Evolutionary conservation across 805 yeast species (phyloP), one percentile per base, ranked within the genome.

Genomic region (Wickerhamiella musiphila): DNA sequence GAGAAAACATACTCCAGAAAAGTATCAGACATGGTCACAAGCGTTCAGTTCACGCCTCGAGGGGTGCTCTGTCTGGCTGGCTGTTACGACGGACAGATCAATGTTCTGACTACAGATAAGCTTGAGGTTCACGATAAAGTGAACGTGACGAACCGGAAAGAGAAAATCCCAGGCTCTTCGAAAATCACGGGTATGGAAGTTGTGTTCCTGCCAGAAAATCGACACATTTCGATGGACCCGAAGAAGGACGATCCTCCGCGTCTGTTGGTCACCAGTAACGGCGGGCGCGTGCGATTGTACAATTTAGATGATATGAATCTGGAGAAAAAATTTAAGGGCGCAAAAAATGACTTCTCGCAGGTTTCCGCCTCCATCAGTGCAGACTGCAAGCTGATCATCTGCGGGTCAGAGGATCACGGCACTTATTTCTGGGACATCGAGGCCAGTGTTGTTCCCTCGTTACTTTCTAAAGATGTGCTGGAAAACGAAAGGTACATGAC

Each of bases 381-480:
- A 32, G 72, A 72, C 43, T 54, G 60, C 32, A 46, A 55, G 9
- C 68, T 67, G 45, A 64, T 83, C 5, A 63, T 83, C 6, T 63
- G 78, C 6, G 93, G 93, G 0, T 77, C 92, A 9, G 94, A 84
- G 49, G 90, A 84, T 54, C 81, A 78, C 43, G 72, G 83, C 72
- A 68, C 78, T 10, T 84, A 83, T 47, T 56, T 79, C 9, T 86
- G 96, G 96, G 64, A 66, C 34, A 52, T 65, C 26, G 36, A 29
- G 10, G 23, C 13, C 18, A 21, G 28, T 7, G 27, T 22, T 2
- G 19, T 30, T 5, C 14, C 20, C 13, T 28, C 14, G 20, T 12
- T 15, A n/a, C 18, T 21, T 7, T 24, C 32, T 18, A 28, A 28
- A 8, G 29, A 24, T 24, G 30, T 28, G 16, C n/a, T 19, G 5